A percentile compares a stretch with the other conserved stretches of the same genome.
Evolutionary conservation across 2,329 filamentous ascomycete genomes (phyloP).

Genomic region (Cladophialophora exuberans): DNA sequence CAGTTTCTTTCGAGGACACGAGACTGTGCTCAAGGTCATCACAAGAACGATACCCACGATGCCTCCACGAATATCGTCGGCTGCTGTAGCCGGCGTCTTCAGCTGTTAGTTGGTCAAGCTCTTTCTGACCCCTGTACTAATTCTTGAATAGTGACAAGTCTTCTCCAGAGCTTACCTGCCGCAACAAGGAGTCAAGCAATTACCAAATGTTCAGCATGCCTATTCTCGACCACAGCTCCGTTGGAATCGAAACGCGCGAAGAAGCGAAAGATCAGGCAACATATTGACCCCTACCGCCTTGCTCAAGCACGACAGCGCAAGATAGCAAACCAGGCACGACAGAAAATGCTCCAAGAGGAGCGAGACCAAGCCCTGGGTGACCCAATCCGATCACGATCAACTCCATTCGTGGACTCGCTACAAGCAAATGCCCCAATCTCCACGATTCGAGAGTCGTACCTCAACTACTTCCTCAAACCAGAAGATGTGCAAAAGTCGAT

Average conservation of each 20-base stretch:
- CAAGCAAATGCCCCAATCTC: slow-evolving; percentile 38
- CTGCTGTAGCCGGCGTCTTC: slow-evolving; percentile 26
- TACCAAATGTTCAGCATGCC: slow-evolving; percentile 32
- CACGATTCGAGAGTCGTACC: slow-evolving; percentile 42
- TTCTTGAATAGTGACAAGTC: slow-evolving; percentile 26
- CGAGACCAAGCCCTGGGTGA: slow-evolving; percentile 71
- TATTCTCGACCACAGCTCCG: slow-evolving; percentile 53
- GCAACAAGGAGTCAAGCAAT: slow-evolving; percentile 26
- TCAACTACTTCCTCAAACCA: slow-evolving; percentile 77
- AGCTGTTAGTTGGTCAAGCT: slow-evolving; percentile 19
- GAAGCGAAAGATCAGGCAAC: slow-evolving; percentile 29
- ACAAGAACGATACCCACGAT: slow-evolving; percentile 17
- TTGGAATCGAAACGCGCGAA: slow-evolving; percentile 45
- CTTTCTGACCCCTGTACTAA: slow-evolving; percentile 9
- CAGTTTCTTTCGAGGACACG: neutral
- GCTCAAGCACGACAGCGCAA: slow-evolving; percentile 83
- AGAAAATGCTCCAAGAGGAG: slow-evolving; percentile 67
- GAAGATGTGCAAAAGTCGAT: slow-evolving; percentile 69
- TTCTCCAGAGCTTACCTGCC: slow-evolving; percentile 32
- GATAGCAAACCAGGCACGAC: slow-evolving; percentile 77
- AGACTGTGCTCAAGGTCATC: slow-evolving; percentile 16
- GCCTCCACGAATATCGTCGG: slow-evolving; percentile 26
- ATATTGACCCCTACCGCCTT: slow-evolving; percentile 74
- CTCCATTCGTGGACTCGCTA: slow-evolving; percentile 82
- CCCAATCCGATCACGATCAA: slow-evolving; percentile 76